phyloP scores from a whole-genome alignment of 2,329 filamentous ascomycete species.

The Neurospora crassa region DNA sequence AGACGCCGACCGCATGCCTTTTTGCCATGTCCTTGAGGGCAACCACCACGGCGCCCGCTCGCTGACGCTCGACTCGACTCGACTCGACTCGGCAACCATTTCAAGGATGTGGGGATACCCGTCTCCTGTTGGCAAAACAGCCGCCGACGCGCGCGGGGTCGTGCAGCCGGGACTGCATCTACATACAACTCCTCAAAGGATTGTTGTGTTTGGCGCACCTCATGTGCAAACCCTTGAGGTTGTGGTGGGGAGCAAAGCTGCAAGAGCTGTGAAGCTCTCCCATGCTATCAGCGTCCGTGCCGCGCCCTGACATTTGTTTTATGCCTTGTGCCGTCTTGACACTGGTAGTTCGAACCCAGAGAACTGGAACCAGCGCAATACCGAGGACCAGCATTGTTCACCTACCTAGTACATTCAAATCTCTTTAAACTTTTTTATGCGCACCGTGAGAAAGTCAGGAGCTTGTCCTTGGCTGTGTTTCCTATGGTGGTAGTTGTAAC shows the following conservation, averaged over 20 bases:
- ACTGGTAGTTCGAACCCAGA: neutral
- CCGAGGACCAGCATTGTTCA: neutral
- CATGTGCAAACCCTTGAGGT: neutral
- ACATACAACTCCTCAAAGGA: neutral
- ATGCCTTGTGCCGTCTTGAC: neutral
- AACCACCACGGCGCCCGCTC: neutral
- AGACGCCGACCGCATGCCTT: neutral
- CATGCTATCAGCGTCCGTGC: neutral
- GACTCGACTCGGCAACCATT: neutral
- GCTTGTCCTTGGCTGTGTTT: neutral
- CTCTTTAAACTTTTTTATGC: neutral
- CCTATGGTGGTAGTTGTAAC: neutral
- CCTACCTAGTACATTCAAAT: neutral
- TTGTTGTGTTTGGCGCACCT: neutral
- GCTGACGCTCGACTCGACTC: neutral
- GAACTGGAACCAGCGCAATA: neutral
- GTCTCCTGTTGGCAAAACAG: neutral
- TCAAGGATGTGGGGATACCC: neutral
- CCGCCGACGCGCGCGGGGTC: neutral
- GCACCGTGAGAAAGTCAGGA: neutral
- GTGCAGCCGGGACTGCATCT: neutral
- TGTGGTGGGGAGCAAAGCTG: neutral
- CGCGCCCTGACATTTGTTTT: neutral
- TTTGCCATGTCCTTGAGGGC: neutral
- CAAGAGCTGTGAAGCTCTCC: neutral